Percentiles rank a stretch among this genome's conserved stretches.
Evolutionary conservation across 2,329 filamentous ascomycete genomes (phyloP).

Genomic region (Fusarium acutatum): DNA sequence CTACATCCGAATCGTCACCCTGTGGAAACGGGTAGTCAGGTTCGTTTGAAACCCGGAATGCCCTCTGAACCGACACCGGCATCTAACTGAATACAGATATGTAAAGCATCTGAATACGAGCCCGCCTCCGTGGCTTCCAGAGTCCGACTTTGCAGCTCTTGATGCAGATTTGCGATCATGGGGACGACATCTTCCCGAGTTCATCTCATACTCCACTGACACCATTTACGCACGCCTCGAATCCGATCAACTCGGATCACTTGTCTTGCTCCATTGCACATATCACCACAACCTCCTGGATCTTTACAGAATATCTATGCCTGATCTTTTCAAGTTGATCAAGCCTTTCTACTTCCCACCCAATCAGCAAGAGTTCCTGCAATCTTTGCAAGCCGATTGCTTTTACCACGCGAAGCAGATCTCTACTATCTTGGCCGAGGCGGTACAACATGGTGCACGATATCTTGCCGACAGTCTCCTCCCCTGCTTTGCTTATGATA

Average conservation of each 20-base stretch:
- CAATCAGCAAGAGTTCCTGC: slow-evolving; percentile 50
- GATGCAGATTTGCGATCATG: slow-evolving; percentile 52
- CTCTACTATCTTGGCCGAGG: slow-evolving; percentile 50
- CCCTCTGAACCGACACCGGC: background rate
- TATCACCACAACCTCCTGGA: slow-evolving; percentile 57
- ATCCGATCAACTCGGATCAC: slow-evolving; percentile 55
- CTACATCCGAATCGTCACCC: slow-evolving; percentile 52
- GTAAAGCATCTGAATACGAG: slow-evolving; percentile 52
- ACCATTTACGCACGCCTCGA: slow-evolving; percentile 57
- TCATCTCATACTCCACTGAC: slow-evolving; percentile 53
- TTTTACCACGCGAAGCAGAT: slow-evolving; percentile 52
- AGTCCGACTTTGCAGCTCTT: slow-evolving; percentile 53
- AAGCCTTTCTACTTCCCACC: slow-evolving; percentile 52
- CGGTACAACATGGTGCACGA: slow-evolving; percentile 51
- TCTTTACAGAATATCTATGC: slow-evolving; percentile 57
- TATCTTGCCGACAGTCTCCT: slow-evolving; percentile 55
- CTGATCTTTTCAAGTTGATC: slow-evolving; percentile 54
- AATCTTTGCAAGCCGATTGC: slow-evolving; percentile 49
- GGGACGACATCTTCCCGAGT: slow-evolving; percentile 54
- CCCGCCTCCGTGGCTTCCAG: slow-evolving; percentile 53
- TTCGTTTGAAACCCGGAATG: slow-evolving; percentile 31
- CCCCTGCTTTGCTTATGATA: slow-evolving; percentile 58
- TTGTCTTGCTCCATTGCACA: slow-evolving; percentile 56
- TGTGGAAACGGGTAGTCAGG: slow-evolving; percentile 53
- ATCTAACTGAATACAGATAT: slow-evolving; percentile 44